Percentiles rank a stretch among this genome's conserved stretches.
Conservation (phyloP, 371 early-diverging fungal species). For the Mortierella sp. region DNA sequence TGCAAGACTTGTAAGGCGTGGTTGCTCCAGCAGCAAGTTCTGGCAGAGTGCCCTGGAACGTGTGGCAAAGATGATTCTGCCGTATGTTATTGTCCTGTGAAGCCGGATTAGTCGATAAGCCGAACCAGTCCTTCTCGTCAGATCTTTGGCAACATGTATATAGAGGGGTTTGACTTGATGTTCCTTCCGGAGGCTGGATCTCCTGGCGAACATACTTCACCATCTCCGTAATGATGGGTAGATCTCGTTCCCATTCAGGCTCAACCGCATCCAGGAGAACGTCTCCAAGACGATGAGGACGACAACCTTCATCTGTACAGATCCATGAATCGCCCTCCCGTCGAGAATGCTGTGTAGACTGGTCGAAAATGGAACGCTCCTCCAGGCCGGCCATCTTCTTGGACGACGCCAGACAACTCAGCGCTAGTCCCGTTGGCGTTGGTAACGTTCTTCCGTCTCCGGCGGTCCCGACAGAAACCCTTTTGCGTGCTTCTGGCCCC, state of each 20-base stretch:
- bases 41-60: conserved; percentile 45
- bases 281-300: conserved; percentile 41
- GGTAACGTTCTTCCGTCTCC: conserved; percentile 5
- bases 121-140: conserved; percentile 26
- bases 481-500: conserved; percentile 13
- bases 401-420: conserved; percentile 28
- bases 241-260: conserved; percentile 33
- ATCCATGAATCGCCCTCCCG: conserved; percentile 27
- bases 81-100: neutral
- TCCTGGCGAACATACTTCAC: conserved; percentile 33
- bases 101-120: neutral
- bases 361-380: neutral
- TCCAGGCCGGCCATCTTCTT: neutral
- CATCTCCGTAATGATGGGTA: conserved; percentile 35
- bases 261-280: conserved; percentile 12
- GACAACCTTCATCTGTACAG: conserved; percentile 33
- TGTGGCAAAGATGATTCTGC: conserved; percentile 36
- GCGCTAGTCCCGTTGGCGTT: neutral
- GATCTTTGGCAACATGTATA: conserved; percentile 9
- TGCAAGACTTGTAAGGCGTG: conserved; percentile 37
- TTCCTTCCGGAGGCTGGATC: neutral
- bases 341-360: conserved; percentile 3
- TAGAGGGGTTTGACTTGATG: conserved; percentile 7
- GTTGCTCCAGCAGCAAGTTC: conserved; percentile 14
- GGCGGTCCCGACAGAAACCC: conserved; percentile 19